These are phyloP conservation scores for Mortierella sp. DNA, from an alignment of 371 early-diverging fungal species.

Conservation along the genomic window DNA sequence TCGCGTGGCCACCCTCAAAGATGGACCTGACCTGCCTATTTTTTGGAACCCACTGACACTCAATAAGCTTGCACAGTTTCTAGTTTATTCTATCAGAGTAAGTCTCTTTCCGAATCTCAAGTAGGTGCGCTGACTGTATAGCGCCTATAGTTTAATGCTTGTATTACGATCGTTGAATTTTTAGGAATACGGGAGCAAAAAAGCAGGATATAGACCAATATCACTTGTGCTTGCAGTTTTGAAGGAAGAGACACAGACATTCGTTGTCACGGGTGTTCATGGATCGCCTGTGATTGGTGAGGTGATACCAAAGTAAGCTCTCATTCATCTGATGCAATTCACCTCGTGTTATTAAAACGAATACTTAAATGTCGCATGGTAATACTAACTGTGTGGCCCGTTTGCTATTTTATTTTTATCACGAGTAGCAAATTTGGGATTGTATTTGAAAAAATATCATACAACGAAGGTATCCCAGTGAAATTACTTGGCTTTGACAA, in stretches of 20 bases:
- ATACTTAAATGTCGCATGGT: no score
- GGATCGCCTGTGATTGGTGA: slow-evolving; percentile 73
- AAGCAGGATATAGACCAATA: slow-evolving; percentile 48
- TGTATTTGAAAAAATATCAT: slow-evolving; percentile 50
- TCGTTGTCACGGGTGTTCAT: slow-evolving; percentile 77
- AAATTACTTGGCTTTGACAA: slow-evolving; percentile 42
- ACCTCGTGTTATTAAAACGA: neutral
- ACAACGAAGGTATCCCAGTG: slow-evolving; percentile 47
- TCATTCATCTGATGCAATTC: neutral
- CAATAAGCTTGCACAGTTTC: slow-evolving; percentile 79
- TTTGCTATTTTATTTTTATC: neutral
- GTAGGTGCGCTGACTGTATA: no score
- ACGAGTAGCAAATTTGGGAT: slow-evolving; percentile 49
- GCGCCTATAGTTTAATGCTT: no score
- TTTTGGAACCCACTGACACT: slow-evolving; percentile 76
- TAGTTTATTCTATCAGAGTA: slow-evolving; percentile 85
- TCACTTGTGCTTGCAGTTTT: slow-evolving; percentile 77
- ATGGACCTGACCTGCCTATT: slow-evolving; percentile 66
- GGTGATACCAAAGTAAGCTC: slow-evolving; percentile 74
- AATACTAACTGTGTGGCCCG: neutral
- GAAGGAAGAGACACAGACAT: slow-evolving; percentile 70
- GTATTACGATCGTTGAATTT: neutral
- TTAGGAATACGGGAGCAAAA: slow-evolving; percentile 64
- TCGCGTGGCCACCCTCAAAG: slow-evolving; percentile 76
- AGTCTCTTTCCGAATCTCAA: no score